Conservation (phyloP, 176 grass and related monocot genomes). For the Aechmea fasciata region DNA sequence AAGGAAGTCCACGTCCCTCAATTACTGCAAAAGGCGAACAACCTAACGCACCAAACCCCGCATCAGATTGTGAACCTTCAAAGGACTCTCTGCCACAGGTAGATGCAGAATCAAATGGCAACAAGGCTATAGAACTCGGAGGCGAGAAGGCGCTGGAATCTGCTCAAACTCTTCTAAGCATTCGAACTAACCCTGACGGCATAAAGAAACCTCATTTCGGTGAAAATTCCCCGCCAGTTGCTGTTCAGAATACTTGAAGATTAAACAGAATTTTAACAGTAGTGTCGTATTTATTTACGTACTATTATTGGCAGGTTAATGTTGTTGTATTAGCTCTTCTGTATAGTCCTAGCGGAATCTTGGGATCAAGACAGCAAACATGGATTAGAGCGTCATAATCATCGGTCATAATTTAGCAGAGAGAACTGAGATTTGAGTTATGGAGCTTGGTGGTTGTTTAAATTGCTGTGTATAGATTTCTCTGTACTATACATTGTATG, state of each 20-base stretch:
- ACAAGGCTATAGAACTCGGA: constrained; percentile 38
- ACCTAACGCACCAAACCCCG: constrained; percentile 4
- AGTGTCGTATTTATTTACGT: not conserved
- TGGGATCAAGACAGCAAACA: not conserved
- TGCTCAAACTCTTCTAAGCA: constrained; percentile 55
- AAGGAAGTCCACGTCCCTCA: constrained; percentile 21
- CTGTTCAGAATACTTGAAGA: constrained; percentile 55
- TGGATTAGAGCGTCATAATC: not conserved
- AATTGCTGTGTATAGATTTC: not conserved
- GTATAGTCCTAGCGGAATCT: not conserved
- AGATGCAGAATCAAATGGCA: constrained; percentile 9
- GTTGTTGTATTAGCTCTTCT: constrained; percentile 3
- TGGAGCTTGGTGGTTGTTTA: not conserved
- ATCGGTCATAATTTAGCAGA: not conserved
- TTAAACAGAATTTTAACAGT: not conserved
- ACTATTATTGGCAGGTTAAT: not conserved
- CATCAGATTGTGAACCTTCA: constrained; percentile 25
- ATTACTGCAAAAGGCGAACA: constrained; percentile 25
- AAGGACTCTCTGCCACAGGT: constrained; percentile 12
- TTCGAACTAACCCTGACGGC: constrained; percentile 44
- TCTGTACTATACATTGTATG: constrained; percentile 1
- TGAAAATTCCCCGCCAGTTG: constrained; percentile 48
- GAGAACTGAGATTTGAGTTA: no score
- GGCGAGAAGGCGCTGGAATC: constrained; percentile 57
- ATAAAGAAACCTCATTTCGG: constrained; percentile 56